These are phyloP conservation scores for Xylariaceae sp. DNA, from an alignment of 2,329 filamentous ascomycete genomes.

Conservation along the genomic window DNA sequence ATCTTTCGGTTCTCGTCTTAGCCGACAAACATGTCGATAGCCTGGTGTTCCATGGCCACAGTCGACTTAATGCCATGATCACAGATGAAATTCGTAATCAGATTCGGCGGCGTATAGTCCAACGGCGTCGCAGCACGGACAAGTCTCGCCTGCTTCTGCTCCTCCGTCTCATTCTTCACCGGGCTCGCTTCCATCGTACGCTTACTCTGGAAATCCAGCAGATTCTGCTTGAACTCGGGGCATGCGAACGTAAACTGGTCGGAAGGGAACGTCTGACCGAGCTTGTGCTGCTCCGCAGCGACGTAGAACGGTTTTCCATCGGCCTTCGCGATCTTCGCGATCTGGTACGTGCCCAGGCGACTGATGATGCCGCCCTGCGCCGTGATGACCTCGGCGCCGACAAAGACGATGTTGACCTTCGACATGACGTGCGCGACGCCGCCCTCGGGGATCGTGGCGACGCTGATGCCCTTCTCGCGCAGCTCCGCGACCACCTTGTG, in stretches of 20 bases:
- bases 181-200: slow-evolving; percentile 6
- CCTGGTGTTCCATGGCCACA: slow-evolving; percentile 28
- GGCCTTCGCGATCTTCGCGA: slow-evolving; percentile 72
- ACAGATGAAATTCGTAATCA: slow-evolving; percentile 30
- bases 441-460: slow-evolving; percentile 72
- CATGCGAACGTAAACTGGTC: slow-evolving; percentile 55
- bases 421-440: slow-evolving; percentile 75
- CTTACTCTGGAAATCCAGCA: slow-evolving; percentile 31
- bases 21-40: slow-evolving; percentile 32
- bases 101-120: slow-evolving; percentile 25
- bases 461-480: slow-evolving; percentile 68
- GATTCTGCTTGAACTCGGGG: slow-evolving; percentile 30
- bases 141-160: slow-evolving; percentile 13
- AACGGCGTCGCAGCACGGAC: slow-evolving; percentile 13
- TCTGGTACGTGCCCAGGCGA: slow-evolving; percentile 77
- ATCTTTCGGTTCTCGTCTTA: background rate
- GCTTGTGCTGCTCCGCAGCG: slow-evolving; percentile 93
- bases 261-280: slow-evolving; percentile 79
- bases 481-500: slow-evolving; percentile 66
- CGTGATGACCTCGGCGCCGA: slow-evolving; percentile 78
- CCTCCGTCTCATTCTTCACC: slow-evolving; percentile 8
- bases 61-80: slow-evolving; percentile 31
- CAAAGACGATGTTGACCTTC: slow-evolving; percentile 63
- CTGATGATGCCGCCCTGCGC: slow-evolving; percentile 93
- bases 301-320: slow-evolving; percentile 70